These are phyloP conservation scores for Cordyceps farinosa DNA, from an alignment of 2,329 filamentous ascomycete species.

Conservation along the genomic window DNA sequence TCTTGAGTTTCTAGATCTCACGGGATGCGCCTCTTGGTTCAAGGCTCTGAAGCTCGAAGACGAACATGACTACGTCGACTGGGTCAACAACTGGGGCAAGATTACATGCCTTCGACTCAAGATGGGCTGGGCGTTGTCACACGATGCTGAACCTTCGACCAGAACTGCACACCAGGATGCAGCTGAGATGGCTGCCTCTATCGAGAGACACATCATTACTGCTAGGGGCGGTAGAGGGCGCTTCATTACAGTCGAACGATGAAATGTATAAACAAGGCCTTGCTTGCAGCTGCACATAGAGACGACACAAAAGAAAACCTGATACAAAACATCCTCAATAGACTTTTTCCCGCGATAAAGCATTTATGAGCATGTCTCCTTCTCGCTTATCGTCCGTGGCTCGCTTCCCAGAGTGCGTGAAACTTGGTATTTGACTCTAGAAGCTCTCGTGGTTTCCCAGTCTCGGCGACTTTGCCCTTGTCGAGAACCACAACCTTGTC, in stretches of 20 bases:
- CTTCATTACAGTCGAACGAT: constrained; percentile 46
- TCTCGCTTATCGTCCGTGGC: neutral
- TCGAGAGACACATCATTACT: constrained; percentile 47
- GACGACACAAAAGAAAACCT: neutral
- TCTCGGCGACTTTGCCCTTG: constrained; percentile 26
- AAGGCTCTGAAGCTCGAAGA: constrained; percentile 42
- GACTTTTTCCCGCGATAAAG: neutral
- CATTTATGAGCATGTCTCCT: neutral
- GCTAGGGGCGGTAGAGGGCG: constrained; percentile 47
- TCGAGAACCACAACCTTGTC: constrained; percentile 30
- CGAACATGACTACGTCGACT: constrained; percentile 50
- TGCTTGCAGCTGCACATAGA: neutral
- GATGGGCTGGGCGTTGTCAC: constrained; percentile 40
- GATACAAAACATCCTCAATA: neutral
- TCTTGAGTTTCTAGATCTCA: constrained; percentile 59
- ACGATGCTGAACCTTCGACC: constrained; percentile 33
- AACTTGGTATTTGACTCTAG: constrained; percentile 23
- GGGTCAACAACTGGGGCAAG: constrained; percentile 53
- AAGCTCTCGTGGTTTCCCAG: constrained; percentile 26
- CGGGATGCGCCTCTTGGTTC: constrained; percentile 56
- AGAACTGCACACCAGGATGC: constrained; percentile 33
- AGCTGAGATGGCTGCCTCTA: constrained; percentile 35
- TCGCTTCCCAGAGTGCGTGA: constrained; percentile 30
- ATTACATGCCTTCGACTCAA: constrained; percentile 43
- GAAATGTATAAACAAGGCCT: constrained; percentile 18